Evolutionary conservation across 768 basidiomycete species (phyloP).

Genomic region (Hypholoma fasciculare): DNA sequence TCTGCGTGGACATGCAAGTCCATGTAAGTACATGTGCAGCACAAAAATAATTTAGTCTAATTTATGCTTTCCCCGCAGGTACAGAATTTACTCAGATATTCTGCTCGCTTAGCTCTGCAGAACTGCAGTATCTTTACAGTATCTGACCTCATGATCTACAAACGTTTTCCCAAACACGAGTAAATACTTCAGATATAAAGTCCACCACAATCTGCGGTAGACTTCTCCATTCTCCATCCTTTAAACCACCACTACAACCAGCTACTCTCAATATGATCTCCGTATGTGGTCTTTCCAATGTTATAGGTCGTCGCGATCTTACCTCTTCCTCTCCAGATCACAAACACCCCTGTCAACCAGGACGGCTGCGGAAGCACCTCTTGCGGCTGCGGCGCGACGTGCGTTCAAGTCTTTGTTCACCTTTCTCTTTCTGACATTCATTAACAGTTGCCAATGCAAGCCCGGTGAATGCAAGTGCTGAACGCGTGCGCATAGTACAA

Average conservation of each 20-base stretch:
- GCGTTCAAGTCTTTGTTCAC: conserved; percentile 2
- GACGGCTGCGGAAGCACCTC: conserved; percentile 43
- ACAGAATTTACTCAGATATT: neutral
- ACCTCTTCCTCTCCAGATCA: conserved; percentile 23
- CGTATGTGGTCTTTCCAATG: conserved; percentile 27
- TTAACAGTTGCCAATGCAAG: conserved; percentile 56
- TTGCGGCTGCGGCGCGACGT: conserved; percentile 58
- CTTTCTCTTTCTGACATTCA: neutral
- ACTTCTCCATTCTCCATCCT: conserved; percentile 4
- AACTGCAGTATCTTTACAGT: neutral
- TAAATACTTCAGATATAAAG: conserved; percentile 19
- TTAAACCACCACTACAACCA: conserved; percentile 3
- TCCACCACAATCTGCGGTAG: neutral
- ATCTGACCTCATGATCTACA: conserved; percentile 6
- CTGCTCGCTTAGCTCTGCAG: neutral
- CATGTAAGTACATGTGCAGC: neutral
- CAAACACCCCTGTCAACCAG: conserved; percentile 41
- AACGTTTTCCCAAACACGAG: conserved; percentile 16
- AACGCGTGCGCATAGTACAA: conserved; percentile 13
- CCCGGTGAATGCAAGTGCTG: conserved; percentile 68
- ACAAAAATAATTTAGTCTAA: conserved; percentile 6
- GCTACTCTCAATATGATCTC: conserved; percentile 34
- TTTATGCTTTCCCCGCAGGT: neutral
- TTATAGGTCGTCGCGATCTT: neutral
- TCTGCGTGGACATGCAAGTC: neutral